Evolutionary conservation across 1,284 basidiomycete species (phyloP).

Genomic region (Trametes sp.): DNA sequence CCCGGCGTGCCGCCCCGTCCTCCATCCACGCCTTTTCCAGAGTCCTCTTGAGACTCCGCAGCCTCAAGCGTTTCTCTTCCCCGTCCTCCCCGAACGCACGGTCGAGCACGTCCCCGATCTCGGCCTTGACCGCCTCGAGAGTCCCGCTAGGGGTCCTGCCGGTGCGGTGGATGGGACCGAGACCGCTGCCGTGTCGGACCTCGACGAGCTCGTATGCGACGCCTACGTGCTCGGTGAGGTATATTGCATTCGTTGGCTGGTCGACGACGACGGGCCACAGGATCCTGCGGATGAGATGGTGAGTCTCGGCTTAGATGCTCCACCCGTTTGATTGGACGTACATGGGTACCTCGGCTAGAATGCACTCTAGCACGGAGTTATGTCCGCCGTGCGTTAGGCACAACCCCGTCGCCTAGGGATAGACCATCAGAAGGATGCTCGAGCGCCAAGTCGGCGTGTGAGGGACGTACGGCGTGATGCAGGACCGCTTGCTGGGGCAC

Average conservation of each 20-base stretch:
- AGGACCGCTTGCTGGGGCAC: constrained; percentile 34
- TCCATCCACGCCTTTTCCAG: neutral
- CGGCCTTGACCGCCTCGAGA: constrained; percentile 27
- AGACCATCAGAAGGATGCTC: neutral
- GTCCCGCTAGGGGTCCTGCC: constrained; percentile 28
- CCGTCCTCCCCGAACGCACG: constrained; percentile 33
- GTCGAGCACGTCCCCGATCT: constrained; percentile 25
- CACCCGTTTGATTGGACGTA: neutral
- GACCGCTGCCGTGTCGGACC: constrained; percentile 33
- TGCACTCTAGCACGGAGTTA: constrained; percentile 32
- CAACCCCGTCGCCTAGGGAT: constrained; percentile 31
- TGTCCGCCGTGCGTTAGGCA: constrained; percentile 36
- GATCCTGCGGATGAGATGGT: constrained; percentile 5
- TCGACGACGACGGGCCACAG: constrained; percentile 37
- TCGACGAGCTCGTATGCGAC: constrained; percentile 40
- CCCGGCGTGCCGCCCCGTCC: no score
- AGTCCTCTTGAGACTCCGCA: constrained; percentile 16
- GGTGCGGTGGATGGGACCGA: constrained; percentile 30
- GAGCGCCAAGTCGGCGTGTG: neutral
- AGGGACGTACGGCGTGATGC: constrained; percentile 30
- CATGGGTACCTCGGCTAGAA: constrained; percentile 25
- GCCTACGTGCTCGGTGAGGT: constrained; percentile 27
- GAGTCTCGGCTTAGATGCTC: no score
- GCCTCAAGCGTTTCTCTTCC: constrained; percentile 24
- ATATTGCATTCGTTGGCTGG: constrained; percentile 34